These are phyloP conservation scores for Russula vinacea DNA, from an alignment of 768 basidiomycete genomes.

Conservation along the genomic window DNA sequence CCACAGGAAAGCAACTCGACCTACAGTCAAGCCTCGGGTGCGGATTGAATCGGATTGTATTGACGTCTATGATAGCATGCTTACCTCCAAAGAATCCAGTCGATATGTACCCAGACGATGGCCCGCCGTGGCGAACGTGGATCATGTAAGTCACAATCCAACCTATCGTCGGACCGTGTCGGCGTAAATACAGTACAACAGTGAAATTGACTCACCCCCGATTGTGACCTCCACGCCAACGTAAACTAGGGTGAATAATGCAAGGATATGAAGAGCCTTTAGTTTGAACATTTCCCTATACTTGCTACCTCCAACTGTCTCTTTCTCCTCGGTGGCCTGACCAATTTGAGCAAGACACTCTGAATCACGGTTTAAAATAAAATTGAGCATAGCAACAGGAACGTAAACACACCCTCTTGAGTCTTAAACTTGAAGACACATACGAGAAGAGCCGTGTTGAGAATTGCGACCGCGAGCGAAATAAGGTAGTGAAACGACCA, in stretches of 20 bases:
- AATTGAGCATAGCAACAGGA: slow-evolving; percentile 6
- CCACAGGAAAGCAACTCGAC: slow-evolving; percentile 51
- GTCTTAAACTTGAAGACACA: slow-evolving; percentile 63
- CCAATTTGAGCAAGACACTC: slow-evolving; percentile 57
- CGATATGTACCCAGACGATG: slow-evolving; percentile 49
- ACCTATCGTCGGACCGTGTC: slow-evolving; percentile 35
- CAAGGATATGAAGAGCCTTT: slow-evolving; percentile 42
- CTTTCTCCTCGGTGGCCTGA: slow-evolving; percentile 42
- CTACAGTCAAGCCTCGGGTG: slow-evolving; percentile 46
- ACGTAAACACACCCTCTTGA: slow-evolving; percentile 55
- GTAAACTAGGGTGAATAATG: slow-evolving; percentile 45
- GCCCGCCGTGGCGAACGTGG: slow-evolving; percentile 45
- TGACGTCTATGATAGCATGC: background rate
- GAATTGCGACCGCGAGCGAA: slow-evolving; percentile 62
- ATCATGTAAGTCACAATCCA: slow-evolving; percentile 57
- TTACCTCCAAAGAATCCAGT: slow-evolving; percentile 48
- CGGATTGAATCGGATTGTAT: background rate
- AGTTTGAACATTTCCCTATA: slow-evolving; percentile 48
- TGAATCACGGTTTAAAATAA: slow-evolving; percentile 32
- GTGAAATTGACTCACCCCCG: slow-evolving; percentile 35
- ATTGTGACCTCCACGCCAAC: slow-evolving; percentile 42
- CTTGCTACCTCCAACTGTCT: slow-evolving; percentile 41
- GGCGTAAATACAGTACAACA: background rate
- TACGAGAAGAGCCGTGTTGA: slow-evolving; percentile 52
- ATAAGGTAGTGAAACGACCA: slow-evolving; percentile 81